Conservation (phyloP, 495 filamentous ascomycete species). For the Elaphomyces granulatus region DNA sequence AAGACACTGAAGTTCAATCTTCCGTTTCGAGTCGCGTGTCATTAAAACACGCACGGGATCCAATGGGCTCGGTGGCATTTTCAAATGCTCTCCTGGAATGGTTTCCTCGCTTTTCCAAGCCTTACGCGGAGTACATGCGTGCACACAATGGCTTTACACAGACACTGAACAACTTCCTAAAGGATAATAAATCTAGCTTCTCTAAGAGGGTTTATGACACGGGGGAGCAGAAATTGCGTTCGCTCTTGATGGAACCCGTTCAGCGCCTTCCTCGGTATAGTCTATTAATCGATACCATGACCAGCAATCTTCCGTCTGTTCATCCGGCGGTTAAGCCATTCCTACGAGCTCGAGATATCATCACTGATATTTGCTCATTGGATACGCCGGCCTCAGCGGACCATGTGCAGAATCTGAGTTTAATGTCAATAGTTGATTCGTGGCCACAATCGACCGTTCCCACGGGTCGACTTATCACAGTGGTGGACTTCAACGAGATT, state of each 20-base stretch:
- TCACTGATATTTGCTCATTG: slow-evolving; percentile 88
- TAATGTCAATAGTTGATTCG: slow-evolving; percentile 58
- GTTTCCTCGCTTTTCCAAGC: slow-evolving; percentile 80
- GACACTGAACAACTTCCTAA: slow-evolving; percentile 58
- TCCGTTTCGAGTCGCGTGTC: slow-evolving; percentile 19
- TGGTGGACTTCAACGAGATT: slow-evolving; percentile 68
- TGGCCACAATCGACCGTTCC: slow-evolving; percentile 68
- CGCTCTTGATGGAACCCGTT: slow-evolving; percentile 91
- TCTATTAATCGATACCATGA: slow-evolving; percentile 89
- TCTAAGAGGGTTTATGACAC: slow-evolving; percentile 62
- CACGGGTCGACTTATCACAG: slow-evolving; percentile 67
- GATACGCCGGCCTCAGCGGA: slow-evolving; percentile 50
- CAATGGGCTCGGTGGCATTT: slow-evolving; percentile 58
- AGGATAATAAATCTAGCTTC: slow-evolving; percentile 61
- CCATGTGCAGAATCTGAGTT: slow-evolving; percentile 51
- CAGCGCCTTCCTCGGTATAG: slow-evolving; percentile 91
- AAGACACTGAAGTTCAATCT: slow-evolving; percentile 35
- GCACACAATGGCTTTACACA: slow-evolving; percentile 73
- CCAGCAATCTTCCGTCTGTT: slow-evolving; percentile 62
- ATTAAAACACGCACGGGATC: slow-evolving; percentile 42
- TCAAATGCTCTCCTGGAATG: slow-evolving; percentile 68
- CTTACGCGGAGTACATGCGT: slow-evolving; percentile 81
- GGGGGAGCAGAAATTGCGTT: slow-evolving; percentile 82
- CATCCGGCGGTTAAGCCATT: slow-evolving; percentile 70
- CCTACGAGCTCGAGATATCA: slow-evolving; percentile 74